Conservation (phyloP, 352 stramenopile genomes). For the Aphanomyces stellatus region DNA sequence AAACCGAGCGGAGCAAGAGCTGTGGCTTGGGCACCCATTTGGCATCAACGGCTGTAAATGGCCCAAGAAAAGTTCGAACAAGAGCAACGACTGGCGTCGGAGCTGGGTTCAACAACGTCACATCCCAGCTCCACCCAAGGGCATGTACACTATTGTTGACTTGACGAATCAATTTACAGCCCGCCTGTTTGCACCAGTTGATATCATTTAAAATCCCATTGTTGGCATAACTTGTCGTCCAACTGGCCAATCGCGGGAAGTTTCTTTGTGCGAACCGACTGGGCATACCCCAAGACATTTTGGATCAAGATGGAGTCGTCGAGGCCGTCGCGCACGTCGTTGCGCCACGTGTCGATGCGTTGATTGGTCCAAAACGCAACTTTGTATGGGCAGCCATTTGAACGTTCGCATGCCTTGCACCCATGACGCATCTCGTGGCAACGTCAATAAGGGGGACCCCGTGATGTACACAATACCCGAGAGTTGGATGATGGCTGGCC, state of each 20-base stretch:
- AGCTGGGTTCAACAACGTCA: background rate
- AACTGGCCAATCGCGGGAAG: background rate
- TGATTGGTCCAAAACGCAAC: background rate
- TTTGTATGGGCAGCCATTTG: background rate
- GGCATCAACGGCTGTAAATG: constrained; percentile 7
- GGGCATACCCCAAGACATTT: background rate
- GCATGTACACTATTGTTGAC: background rate
- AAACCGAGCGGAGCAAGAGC: background rate
- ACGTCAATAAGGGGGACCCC: too few relatives aligned
- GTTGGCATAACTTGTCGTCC: background rate
- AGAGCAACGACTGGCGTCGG: background rate
- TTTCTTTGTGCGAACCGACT: background rate
- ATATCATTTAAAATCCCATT: background rate
- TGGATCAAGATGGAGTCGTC: constrained; percentile 9
- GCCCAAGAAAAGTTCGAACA: background rate
- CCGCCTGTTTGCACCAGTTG: background rate
- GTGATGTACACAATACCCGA: too few relatives aligned
- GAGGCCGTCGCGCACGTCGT: background rate
- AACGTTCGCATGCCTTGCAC: background rate
- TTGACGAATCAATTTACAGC: background rate
- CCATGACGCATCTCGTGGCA: too few relatives aligned
- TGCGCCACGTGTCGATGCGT: background rate
- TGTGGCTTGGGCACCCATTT: background rate
- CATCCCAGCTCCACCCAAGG: background rate
- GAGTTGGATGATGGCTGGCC: background rate